phyloP scores from a whole-genome alignment of 139 green algal species.

The Nannochloris sp. region DNA sequence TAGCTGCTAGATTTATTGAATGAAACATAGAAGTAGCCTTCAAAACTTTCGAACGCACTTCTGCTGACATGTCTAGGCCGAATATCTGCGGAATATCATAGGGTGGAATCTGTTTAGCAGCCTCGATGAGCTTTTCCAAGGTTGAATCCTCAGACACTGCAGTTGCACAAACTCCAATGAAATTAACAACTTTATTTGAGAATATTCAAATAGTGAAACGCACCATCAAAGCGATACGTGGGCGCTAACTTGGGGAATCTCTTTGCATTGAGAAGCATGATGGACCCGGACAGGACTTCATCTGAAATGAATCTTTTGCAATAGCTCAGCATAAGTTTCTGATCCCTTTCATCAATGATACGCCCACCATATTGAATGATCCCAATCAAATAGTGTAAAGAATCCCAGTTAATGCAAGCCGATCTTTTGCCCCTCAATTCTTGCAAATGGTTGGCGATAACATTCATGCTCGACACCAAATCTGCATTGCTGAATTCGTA shows the following conservation, averaged over 20 bases:
- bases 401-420: slow-evolving; percentile 35
- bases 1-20: not conserved
- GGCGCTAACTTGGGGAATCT: not conserved
- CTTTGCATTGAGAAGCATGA: not conserved
- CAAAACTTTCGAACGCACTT: slow-evolving; percentile 82
- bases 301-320: slow-evolving; percentile 66
- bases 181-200: slow-evolving; percentile 40
- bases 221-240: not conserved
- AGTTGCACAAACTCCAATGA: slow-evolving; percentile 51
- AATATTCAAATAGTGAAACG: not conserved
- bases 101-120: slow-evolving; percentile 73
- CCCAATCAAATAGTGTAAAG: slow-evolving; percentile 86
- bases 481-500: slow-evolving; percentile 95
- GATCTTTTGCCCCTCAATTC: slow-evolving; percentile 86
- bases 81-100: slow-evolving; percentile 85
- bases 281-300: slow-evolving; percentile 6
- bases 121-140: slow-evolving; percentile 63
- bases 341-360: slow-evolving; percentile 94
- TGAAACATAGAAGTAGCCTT: not conserved
- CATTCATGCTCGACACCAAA: slow-evolving; percentile 69
- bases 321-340: slow-evolving; percentile 81
- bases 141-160: slow-evolving; percentile 63
- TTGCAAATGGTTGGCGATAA: slow-evolving; percentile 77
- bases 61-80: slow-evolving; percentile 88
- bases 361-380: slow-evolving; percentile 90